A percentile compares a stretch with the other conserved stretches of the same genome.
Evolutionary conservation across 352 stramenopile species (phyloP).

Genomic region (Phytophthora sojae): DNA sequence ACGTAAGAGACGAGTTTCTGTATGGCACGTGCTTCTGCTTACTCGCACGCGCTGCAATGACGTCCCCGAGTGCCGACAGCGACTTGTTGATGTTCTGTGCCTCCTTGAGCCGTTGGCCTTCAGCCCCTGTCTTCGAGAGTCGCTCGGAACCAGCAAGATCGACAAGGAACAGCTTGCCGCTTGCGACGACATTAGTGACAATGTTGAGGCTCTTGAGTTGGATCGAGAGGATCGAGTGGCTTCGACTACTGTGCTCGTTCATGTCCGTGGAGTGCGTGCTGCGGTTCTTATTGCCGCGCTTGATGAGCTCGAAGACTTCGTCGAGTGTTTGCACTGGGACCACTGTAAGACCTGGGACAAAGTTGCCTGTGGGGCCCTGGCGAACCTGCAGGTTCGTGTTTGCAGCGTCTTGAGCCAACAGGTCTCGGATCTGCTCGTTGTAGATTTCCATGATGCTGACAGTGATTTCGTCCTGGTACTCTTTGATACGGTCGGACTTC

Average conservation of each 20-base stretch:
- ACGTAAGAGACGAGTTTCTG: slow-evolving; percentile 95
- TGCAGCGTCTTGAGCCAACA: slow-evolving; percentile 86
- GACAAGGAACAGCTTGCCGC: slow-evolving; percentile 88
- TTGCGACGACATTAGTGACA: slow-evolving; percentile 73
- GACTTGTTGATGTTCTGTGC: slow-evolving; percentile 95
- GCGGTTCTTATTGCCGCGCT: slow-evolving; percentile 86
- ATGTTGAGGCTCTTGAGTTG: slow-evolving; percentile 87
- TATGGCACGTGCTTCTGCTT: slow-evolving; percentile 95
- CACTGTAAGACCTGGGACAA: slow-evolving; percentile 80
- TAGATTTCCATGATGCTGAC: slow-evolving; percentile 97
- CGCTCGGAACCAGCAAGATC: slow-evolving; percentile 92
- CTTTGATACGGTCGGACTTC: slow-evolving; percentile 69
- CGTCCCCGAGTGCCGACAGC: slow-evolving; percentile 96
- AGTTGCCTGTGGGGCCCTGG: slow-evolving; percentile 85
- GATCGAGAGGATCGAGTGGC: slow-evolving; percentile 88
- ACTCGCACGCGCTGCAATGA: slow-evolving; percentile 92
- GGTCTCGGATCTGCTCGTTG: slow-evolving; percentile 96
- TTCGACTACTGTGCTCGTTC: slow-evolving; percentile 92
- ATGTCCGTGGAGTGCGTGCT: slow-evolving; percentile 89
- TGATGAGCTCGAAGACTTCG: slow-evolving; percentile 89
- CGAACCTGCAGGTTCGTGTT: slow-evolving; percentile 87
- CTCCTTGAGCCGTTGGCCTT: slow-evolving; percentile 90
- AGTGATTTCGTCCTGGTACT: slow-evolving; percentile 87
- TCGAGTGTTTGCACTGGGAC: slow-evolving; percentile 80
- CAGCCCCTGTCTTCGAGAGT: slow-evolving; percentile 90